Evolutionary conservation across 225 moss, liverwort and hornwort genomes (phyloP), one percentile per base, ranked within the genome.

Genomic region (Polytrichum formosum): DNA sequence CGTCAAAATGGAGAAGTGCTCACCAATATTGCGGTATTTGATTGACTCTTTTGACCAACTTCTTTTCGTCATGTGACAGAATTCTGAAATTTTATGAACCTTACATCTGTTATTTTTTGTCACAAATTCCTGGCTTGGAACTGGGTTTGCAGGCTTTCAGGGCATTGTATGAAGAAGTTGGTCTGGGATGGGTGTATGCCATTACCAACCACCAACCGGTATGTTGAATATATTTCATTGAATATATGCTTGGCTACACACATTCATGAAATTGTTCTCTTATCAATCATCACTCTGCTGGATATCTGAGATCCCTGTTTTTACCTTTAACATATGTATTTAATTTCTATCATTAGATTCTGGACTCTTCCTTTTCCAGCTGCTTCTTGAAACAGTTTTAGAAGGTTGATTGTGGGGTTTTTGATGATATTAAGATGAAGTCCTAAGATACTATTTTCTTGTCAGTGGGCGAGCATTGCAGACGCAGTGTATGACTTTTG

Each of bases 121-220:
- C 58, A 23, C 8, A 58, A 20, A 58, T 58, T 23, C 8, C 6
- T 22, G 21, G 6, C 23, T 58, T 58, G 58, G 46, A 46, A 46
- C 46, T 46, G 46, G 73, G 54, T 69, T 28, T 56, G 28, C 79
- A 87, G 87, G 90, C 87, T 72, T 90, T 90, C 76, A 83, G 83
- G 82, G 81, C 83, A 75, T 66, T 88, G 16, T 90, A 90, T 79
- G 81, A 88, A 74, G 85, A 88, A 74, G 67, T 90, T 18, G 90
- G 88, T 33, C 77, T 90, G 29, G 87, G 90, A 65, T 90, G 90
- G 87, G 87, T 88, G 75, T 90, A 88, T 67, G 79, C 85, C 23
- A 74, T 90, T 55, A 85, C 85, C 63, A 76, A 77, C 69, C 65
- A 88, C 53, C 75, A 83, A 76, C 85, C 87, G 65, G 90, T 90